These are phyloP conservation scores for Omphalea diandra DNA, from an alignment of 441 rosid species.

Conservation along the genomic window DNA sequence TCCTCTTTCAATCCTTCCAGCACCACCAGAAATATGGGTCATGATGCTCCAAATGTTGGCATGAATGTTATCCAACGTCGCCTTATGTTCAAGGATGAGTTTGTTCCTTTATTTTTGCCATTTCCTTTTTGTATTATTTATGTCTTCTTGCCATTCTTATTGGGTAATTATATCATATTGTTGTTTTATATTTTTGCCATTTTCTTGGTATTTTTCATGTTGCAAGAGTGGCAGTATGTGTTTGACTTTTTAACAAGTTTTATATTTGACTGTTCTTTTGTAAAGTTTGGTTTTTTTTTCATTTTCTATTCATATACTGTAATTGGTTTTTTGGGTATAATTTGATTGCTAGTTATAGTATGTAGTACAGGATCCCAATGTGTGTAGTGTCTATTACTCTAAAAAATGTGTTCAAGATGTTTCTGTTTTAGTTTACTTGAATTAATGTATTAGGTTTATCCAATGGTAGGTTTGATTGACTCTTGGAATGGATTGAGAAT, in stretches of 20 bases:
- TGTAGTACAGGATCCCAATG: not conserved
- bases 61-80: constrained; percentile 98
- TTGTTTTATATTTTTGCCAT: no score
- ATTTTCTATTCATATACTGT: not conserved
- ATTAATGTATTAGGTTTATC: no score
- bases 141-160: not conserved
- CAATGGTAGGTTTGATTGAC: no score
- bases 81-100: constrained; percentile 99
- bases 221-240: no score
- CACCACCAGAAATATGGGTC: constrained; percentile 46
- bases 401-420: no score
- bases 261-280: no score
- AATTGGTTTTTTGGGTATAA: not conserved
- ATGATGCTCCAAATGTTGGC: constrained; percentile 56
- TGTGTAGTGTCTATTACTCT: not conserved
- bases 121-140: not conserved
- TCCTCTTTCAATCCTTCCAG: constrained; percentile 16
- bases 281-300: not conserved
- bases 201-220: not conserved
- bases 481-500: no score
- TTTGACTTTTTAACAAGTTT: no score
- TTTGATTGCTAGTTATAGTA: not conserved
- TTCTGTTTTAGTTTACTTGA: no score
- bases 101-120: constrained; percentile 24
- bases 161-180: no score